A percentile compares a stretch with the other conserved stretches of the same genome.
Conservation (phyloP, 2,329 filamentous ascomycete species). For the Aureobasidium lini region DNA sequence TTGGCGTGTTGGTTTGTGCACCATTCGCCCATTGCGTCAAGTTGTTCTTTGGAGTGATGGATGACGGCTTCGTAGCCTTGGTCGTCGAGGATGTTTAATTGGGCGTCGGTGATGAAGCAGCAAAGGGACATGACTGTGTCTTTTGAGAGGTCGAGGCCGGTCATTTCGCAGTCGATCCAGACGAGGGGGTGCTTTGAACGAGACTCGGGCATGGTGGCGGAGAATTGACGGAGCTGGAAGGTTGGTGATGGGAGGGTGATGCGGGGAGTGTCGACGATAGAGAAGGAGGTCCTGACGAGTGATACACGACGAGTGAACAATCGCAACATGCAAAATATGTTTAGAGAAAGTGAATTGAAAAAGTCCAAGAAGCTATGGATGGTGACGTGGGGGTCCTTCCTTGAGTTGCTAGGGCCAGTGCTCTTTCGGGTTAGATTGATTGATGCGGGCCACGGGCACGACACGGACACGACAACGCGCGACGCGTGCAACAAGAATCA, state of each 20-base stretch:
- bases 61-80: constrained; percentile 74
- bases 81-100: constrained; percentile 68
- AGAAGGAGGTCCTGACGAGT: background rate
- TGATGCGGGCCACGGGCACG: background rate
- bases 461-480: background rate
- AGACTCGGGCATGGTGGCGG: constrained; percentile 33
- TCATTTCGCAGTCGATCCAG: constrained; percentile 96
- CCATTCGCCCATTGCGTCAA: constrained; percentile 83
- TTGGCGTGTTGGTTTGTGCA: constrained; percentile 71
- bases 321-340: background rate
- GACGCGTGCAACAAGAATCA: background rate
- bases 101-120: constrained; percentile 79
- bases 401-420: background rate
- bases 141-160: constrained; percentile 66
- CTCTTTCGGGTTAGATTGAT: background rate
- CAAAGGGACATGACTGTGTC: constrained; percentile 88
- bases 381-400: background rate
- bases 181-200: constrained; percentile 61
- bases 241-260: background rate
- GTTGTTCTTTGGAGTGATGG: constrained; percentile 60
- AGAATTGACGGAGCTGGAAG: background rate
- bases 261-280: background rate
- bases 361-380: background rate
- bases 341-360: background rate
- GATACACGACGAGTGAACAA: background rate